Conservation (phyloP, 768 basidiomycete species). For the Calvatia gigantea region DNA sequence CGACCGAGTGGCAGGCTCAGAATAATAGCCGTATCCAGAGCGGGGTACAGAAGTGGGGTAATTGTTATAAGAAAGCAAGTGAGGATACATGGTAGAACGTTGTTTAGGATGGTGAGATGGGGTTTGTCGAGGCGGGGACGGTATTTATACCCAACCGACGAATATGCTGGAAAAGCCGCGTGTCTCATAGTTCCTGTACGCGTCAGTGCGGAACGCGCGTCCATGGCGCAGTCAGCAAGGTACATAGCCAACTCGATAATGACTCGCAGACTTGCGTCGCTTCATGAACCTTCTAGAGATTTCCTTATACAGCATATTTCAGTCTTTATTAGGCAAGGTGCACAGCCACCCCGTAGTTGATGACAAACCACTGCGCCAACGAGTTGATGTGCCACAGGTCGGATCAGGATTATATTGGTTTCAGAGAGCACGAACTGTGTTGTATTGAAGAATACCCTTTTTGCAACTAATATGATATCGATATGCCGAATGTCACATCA, state of each 20-base stretch:
- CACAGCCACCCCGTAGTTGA: background rate
- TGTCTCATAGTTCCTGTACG: background rate
- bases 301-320: background rate
- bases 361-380: too few species aligned
- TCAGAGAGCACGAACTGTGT: too few species aligned
- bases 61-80: background rate
- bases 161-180: background rate
- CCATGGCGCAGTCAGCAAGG: slow-evolving; percentile 1
- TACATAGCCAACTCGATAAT: background rate
- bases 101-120: background rate
- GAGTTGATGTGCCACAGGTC: too few species aligned
- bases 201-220: slow-evolving; percentile 12
- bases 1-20: slow-evolving; percentile 1
- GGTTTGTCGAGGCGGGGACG: background rate
- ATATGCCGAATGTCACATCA: too few species aligned
- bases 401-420: too few species aligned
- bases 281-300: slow-evolving; percentile 10
- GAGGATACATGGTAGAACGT: background rate
- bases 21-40: background rate
- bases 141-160: background rate
- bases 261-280: background rate
- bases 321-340: background rate
- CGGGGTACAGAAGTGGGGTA: background rate
- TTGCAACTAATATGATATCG: too few species aligned
- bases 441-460: too few species aligned